Conservation (phyloP, 2,329 filamentous ascomycete species). For the Lecanicillium sp. region DNA sequence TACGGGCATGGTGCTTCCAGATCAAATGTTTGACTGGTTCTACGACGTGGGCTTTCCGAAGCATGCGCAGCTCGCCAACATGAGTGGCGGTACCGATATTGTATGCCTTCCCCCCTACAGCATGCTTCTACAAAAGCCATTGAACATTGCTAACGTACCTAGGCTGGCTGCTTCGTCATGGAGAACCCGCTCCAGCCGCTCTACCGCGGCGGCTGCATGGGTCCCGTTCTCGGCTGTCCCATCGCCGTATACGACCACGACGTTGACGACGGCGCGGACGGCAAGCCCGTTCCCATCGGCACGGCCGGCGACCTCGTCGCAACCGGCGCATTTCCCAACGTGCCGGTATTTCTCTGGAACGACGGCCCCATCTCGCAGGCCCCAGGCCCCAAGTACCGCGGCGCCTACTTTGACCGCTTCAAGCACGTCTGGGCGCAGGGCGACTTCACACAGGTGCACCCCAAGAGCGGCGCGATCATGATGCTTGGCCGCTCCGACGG, state of each 20-base stretch:
- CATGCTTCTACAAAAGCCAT: neutral
- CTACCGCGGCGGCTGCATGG: conserved; percentile 49
- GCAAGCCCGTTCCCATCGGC: conserved; percentile 46
- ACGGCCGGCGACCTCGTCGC: conserved; percentile 71
- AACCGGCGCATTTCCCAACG: conserved; percentile 65
- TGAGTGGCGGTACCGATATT: conserved; percentile 73
- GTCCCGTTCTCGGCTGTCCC: conserved; percentile 42
- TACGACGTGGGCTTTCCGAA: conserved; percentile 64
- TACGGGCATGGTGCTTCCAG: conserved; percentile 77
- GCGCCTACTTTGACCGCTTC: conserved; percentile 58
- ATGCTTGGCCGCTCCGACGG: conserved; percentile 71
- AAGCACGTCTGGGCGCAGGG: conserved; percentile 73
- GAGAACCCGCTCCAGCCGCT: conserved; percentile 66
- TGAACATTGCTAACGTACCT: neutral
- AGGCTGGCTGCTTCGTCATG: conserved; percentile 54
- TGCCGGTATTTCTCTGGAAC: conserved; percentile 62
- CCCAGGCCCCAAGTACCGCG: conserved; percentile 51
- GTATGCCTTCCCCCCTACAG: conserved; percentile 33
- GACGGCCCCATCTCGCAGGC: conserved; percentile 40
- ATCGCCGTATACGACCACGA: conserved; percentile 59
- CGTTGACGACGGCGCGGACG: conserved; percentile 38
- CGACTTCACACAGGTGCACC: conserved; percentile 70
- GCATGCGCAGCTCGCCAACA: conserved; percentile 62
- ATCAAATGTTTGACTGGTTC: conserved; percentile 74
- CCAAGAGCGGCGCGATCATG: conserved; percentile 55